Percentiles rank a stretch among this genome's conserved stretches.
Evolutionary conservation across 2,329 filamentous ascomycete genomes (phyloP).

Genomic region (Fusarium vanettenii): DNA sequence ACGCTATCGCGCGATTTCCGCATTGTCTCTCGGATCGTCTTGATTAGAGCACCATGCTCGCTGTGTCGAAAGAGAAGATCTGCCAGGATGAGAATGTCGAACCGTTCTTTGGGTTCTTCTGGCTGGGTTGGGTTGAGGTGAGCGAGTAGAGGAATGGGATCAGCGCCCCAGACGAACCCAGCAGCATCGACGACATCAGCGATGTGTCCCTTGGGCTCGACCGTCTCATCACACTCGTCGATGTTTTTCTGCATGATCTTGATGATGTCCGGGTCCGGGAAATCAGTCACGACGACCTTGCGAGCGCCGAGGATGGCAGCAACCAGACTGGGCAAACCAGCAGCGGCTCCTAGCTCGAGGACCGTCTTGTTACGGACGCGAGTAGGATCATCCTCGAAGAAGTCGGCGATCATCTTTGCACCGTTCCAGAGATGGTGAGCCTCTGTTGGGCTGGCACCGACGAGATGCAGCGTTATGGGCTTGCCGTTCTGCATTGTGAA

Average conservation of each 20-base stretch:
- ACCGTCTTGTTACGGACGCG: slow-evolving; percentile 77
- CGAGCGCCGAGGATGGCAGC: slow-evolving; percentile 78
- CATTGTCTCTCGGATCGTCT: slow-evolving; percentile 76
- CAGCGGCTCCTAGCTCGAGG: slow-evolving; percentile 89
- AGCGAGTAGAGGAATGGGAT: slow-evolving; percentile 67
- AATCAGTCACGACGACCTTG: slow-evolving; percentile 85
- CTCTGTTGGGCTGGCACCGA: slow-evolving; percentile 90
- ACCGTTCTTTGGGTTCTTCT: slow-evolving; percentile 54
- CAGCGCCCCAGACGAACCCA: slow-evolving; percentile 87
- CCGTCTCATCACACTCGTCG: slow-evolving; percentile 59
- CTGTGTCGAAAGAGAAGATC: slow-evolving; percentile 93
- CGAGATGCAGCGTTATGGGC: slow-evolving; percentile 77
- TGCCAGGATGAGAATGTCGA: slow-evolving; percentile 87
- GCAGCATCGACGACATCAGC: slow-evolving; percentile 63
- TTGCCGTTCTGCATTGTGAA: slow-evolving; percentile 77
- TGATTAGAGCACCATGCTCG: slow-evolving; percentile 82
- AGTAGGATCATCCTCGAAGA: slow-evolving; percentile 77
- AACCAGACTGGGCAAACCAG: slow-evolving; percentile 84
- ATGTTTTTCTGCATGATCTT: slow-evolving; percentile 84
- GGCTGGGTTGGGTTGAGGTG: slow-evolving; percentile 58
- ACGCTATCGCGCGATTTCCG: slow-evolving; percentile 64
- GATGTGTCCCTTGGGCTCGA: slow-evolving; percentile 46
- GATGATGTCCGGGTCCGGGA: slow-evolving; percentile 86
- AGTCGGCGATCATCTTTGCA: slow-evolving; percentile 79
- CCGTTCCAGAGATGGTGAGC: slow-evolving; percentile 95